Conservation (phyloP, 108 stramenopile genomes). For the Parietichytrium sp. region DNA sequence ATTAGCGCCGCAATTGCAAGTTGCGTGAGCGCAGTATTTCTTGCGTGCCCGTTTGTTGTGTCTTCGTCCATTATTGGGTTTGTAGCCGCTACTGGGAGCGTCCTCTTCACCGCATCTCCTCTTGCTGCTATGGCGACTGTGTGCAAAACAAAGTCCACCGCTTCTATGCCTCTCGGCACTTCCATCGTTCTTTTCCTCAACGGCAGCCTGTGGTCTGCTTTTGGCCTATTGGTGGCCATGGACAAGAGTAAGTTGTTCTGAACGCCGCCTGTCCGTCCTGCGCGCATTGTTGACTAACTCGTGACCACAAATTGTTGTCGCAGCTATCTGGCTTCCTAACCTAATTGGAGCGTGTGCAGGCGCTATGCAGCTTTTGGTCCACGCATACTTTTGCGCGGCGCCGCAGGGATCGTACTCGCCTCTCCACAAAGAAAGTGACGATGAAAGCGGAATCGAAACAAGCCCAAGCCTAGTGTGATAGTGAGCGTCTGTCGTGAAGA, state of each 20-base stretch:
- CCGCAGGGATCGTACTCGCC: not conserved
- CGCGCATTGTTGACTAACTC: too few species aligned
- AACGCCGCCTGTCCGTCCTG: too few species aligned
- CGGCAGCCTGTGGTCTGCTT: not conserved
- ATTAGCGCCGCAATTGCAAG: not conserved
- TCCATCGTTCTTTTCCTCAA: not conserved
- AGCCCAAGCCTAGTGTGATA: too few species aligned
- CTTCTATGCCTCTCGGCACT: not conserved
- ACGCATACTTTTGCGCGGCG: not conserved
- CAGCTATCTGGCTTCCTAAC: slow-evolving; percentile 1
- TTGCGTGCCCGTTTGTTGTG: too few species aligned
- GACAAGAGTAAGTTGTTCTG: too few species aligned
- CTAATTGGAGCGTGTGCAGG: not conserved
- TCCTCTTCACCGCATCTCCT: slow-evolving; percentile 8
- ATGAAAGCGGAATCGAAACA: too few species aligned
- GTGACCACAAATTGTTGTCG: too few species aligned
- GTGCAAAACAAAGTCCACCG: not conserved
- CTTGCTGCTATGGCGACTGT: slow-evolving; percentile 7
- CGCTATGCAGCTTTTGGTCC: slow-evolving; percentile 6
- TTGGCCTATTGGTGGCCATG: not conserved
- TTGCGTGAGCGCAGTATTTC: too few species aligned
- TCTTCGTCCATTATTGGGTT: not conserved
- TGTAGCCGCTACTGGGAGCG: slow-evolving; percentile 6
- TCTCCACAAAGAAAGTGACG: too few species aligned
- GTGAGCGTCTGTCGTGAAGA: too few species aligned